Percentiles rank a stretch among this genome's conserved stretches.
Evolutionary conservation across 495 filamentous ascomycete genomes (phyloP).

Genomic region (Clavariopsis aquatica): DNA sequence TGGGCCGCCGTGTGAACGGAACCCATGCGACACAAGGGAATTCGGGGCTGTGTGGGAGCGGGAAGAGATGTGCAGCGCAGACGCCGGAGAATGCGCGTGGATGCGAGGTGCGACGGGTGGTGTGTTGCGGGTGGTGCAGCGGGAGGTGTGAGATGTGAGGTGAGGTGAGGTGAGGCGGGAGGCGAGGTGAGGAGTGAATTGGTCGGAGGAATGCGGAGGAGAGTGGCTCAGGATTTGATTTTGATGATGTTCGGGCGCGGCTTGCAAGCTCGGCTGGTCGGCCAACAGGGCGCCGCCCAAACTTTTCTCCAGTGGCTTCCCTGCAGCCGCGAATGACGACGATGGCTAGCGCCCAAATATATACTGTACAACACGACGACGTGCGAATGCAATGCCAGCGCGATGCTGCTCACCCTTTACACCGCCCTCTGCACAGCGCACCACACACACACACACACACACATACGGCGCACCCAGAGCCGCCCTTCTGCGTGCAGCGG

Average conservation of each 20-base stretch:
- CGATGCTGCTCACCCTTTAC: not conserved
- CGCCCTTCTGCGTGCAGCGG: too few species aligned
- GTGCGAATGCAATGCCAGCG: not conserved
- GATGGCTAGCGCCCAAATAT: not conserved
- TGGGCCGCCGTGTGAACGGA: conserved; percentile 36
- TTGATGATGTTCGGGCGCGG: not conserved
- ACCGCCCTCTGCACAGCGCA: not conserved
- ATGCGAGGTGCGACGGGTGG: not conserved
- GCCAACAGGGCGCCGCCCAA: not conserved
- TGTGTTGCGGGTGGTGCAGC: not conserved
- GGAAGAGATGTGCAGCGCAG: conserved; percentile 4
- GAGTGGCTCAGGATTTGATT: not conserved
- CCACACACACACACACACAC: too few species aligned
- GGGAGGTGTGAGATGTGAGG: too few species aligned
- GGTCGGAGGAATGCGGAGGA: conserved; percentile 1
- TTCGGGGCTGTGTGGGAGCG: not conserved
- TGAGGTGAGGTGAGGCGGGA: not conserved
- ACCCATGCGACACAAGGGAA: not conserved
- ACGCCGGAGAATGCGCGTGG: conserved; percentile 1
- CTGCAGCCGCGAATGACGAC: not conserved
- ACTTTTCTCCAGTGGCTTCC: not conserved
- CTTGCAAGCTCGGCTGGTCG: not conserved
- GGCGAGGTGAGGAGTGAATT: not conserved
- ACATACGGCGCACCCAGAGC: too few species aligned
- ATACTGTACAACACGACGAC: too few species aligned